Base-by-base conservation (phyloP, 164 flowering plant species). In the Sextonia rubra region DNA sequence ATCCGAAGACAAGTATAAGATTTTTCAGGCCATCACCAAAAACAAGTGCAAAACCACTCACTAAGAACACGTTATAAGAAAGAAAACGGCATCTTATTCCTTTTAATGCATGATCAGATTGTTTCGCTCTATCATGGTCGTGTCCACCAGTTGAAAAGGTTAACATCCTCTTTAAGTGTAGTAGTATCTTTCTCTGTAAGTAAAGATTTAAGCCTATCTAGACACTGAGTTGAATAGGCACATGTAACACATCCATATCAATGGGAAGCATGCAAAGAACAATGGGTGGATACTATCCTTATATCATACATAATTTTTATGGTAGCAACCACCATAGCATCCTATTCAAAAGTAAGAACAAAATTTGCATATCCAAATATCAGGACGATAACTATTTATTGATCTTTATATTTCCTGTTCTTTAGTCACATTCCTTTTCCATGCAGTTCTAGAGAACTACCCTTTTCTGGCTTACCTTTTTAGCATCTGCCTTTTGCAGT, bases 401-500 rank as follows among this genome's bases (percentile, higher is more conserved):
- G 12, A 52, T 52, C 58, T 0, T 15, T 52, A 12, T 12, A 52
- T 52, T 52, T 15, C 58, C n/a, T 5, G 58, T 17, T 17, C 4
- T 52, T 52, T 20, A 15, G n/a, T 52, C 14, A 52, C 14, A 52
- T 52, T 20, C 6, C n/a, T 52, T 15, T 52, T 15, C 58, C 15
- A 15, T 52, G 58, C 12, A 52, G 4, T 52, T 15, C 1, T 12
- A 61, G 12, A 23, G 24, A 17, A 61, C 27, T 6, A 12, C 23
- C 64, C 12, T 17, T 11, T 61, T 11, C 14, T 20, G 64, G 24
- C 2, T 77, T 82, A 93, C 99, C 98, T 87, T 84, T 81, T 82
- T 86, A 26, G 94, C 98, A 80, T 93, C 99, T 27, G 76, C 87
- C n/a, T 83, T 78, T 74, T 82, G 82, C 79, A 95, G 76, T 32